phyloP scores from a whole-genome alignment of 345 rosid species.

The Heritiera littoralis region DNA sequence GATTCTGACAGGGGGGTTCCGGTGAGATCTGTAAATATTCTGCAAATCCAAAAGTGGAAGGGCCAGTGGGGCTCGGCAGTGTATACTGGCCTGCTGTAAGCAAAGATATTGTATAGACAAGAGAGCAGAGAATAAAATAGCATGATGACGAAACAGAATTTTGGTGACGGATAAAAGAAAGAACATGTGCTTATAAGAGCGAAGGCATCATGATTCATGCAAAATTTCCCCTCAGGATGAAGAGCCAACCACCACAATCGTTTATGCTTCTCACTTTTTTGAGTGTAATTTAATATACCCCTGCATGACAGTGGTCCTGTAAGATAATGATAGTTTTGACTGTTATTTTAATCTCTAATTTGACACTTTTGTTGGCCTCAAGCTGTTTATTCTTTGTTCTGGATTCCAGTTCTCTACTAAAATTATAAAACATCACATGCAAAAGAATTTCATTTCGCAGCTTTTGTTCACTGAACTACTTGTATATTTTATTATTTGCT shows the following conservation, averaged over 20 bases:
- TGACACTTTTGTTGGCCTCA: not conserved
- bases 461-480: not conserved
- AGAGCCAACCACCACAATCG: not conserved
- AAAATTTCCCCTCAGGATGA: no score
- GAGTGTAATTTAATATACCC: constrained; percentile 10
- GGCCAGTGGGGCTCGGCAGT: not conserved
- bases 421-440: constrained; percentile 7
- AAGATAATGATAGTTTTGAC: not conserved
- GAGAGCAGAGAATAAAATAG: not conserved
- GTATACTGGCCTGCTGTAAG: not conserved
- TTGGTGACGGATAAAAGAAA: no score
- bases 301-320: not conserved
- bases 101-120: not conserved
- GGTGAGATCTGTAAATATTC: not conserved
- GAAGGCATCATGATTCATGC: not conserved
- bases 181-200: no score
- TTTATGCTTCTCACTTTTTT: not conserved
- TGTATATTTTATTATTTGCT: not conserved
- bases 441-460: not conserved
- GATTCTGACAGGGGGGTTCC: no score
- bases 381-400: not conserved
- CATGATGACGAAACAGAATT: no score
- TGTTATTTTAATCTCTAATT: not conserved
- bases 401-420: not conserved
- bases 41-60: not conserved